Percentiles rank a stretch among this genome's conserved stretches.
Evolutionary conservation across 2,329 filamentous ascomycete species (phyloP).

Genomic region (Neoascochyta sp.): DNA sequence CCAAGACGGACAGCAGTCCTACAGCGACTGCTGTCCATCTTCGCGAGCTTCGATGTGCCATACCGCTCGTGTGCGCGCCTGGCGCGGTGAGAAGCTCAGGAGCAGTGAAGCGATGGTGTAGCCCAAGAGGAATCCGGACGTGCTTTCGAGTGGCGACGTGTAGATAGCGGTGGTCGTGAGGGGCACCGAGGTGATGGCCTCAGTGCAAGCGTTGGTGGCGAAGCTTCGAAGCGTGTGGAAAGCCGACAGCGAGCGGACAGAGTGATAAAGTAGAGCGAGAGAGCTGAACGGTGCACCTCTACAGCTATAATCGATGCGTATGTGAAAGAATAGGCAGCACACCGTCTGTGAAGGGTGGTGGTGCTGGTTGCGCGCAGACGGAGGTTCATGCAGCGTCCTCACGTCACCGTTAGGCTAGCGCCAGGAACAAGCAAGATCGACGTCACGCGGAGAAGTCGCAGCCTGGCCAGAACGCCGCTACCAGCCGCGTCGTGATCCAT

Average conservation of each 20-base stretch:
- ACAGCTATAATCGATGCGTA: too few species aligned
- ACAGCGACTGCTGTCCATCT: conserved; percentile 24
- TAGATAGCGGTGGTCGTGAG: background rate
- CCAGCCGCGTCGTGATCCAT: conserved; percentile 1
- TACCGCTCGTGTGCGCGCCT: conserved; percentile 10
- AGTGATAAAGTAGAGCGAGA: too few species aligned
- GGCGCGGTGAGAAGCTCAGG: background rate
- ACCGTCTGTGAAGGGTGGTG: conserved; percentile 11
- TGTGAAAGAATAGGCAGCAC: too few species aligned
- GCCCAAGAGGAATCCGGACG: too few species aligned
- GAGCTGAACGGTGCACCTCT: too few species aligned
- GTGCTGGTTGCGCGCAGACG: conserved; percentile 9
- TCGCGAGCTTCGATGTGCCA: conserved; percentile 21
- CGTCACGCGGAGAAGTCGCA: conserved; percentile 9
- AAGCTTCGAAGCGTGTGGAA: too few species aligned
- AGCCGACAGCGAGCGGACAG: too few species aligned
- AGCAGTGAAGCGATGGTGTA: background rate
- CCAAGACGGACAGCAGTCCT: conserved; percentile 28
- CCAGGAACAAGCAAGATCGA: conserved; percentile 15
- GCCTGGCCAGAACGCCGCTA: conserved; percentile 3
- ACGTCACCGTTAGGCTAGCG: conserved; percentile 18
- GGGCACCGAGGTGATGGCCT: too few species aligned
- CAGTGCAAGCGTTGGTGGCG: too few species aligned
- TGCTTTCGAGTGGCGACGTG: background rate
- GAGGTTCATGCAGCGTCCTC: conserved; percentile 9